Conservation (phyloP, 2,329 filamentous ascomycete genomes). For the Pseudogymnoascus sp. region DNA sequence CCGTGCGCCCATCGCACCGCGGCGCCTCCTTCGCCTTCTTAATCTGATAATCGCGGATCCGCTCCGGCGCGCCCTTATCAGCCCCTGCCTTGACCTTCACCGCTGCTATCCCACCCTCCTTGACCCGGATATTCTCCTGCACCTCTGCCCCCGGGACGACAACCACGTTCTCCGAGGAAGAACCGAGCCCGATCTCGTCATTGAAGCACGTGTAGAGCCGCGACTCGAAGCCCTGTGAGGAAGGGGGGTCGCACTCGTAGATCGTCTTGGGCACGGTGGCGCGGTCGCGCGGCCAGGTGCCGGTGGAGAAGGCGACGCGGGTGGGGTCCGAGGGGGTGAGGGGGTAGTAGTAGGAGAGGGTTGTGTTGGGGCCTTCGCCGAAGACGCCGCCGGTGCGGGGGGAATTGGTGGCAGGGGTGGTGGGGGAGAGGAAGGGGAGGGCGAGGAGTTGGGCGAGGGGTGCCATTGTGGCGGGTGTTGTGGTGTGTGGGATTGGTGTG, state of each 20-base stretch:
- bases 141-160: neutral
- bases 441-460: neutral
- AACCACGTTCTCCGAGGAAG: neutral
- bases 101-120: neutral
- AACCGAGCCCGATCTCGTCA: neutral
- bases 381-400: neutral
- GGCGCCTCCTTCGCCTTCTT: neutral
- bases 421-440: neutral
- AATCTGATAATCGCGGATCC: neutral
- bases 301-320: neutral
- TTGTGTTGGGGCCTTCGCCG: neutral
- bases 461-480: neutral
- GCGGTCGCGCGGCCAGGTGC: neutral
- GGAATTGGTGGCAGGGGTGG: neutral
- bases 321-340: neutral
- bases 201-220: neutral
- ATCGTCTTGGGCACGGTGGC: neutral
- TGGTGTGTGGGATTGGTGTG: neutral
- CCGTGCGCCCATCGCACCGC: neutral
- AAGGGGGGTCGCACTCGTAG: neutral
- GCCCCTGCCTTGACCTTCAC: neutral
- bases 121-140: neutral
- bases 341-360: neutral
- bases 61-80: neutral
- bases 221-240: neutral